A percentile compares a stretch with the other conserved stretches of the same genome.
These are phyloP conservation scores for Sclerotinia spermophila DNA, from an alignment of 2,329 filamentous ascomycete genomes.

Conservation along the genomic window DNA sequence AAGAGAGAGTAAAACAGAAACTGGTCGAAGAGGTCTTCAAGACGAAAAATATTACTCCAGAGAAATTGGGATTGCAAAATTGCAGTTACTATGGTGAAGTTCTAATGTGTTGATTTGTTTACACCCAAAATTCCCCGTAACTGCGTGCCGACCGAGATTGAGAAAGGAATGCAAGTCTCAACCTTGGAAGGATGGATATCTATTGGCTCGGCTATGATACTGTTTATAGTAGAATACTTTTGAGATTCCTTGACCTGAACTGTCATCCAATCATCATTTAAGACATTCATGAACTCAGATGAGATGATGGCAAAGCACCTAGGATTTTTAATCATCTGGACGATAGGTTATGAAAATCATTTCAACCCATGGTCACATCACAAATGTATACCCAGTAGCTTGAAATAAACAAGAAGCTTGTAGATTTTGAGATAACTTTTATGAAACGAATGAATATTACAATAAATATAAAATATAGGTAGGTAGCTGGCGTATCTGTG, in stretches of 20 bases:
- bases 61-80: background rate
- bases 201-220: background rate
- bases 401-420: background rate
- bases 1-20: background rate
- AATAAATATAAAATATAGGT: background rate
- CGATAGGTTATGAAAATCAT: background rate
- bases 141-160: background rate
- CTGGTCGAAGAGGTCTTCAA: background rate
- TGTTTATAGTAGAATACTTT: background rate
- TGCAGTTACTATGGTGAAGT: background rate
- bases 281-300: background rate
- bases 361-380: background rate
- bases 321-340: background rate
- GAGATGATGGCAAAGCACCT: background rate
- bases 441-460: background rate
- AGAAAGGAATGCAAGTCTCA: constrained; percentile 14
- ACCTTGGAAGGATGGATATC: background rate
- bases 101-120: constrained; percentile 19
- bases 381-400: background rate
- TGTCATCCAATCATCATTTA: background rate
- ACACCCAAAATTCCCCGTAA: constrained; percentile 11
- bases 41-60: background rate
- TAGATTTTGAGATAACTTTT: background rate
- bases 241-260: background rate
- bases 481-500: background rate